These are phyloP conservation scores for Blechomonas ayalai DNA, from an alignment of 208 protist species.

Conservation along the genomic window DNA sequence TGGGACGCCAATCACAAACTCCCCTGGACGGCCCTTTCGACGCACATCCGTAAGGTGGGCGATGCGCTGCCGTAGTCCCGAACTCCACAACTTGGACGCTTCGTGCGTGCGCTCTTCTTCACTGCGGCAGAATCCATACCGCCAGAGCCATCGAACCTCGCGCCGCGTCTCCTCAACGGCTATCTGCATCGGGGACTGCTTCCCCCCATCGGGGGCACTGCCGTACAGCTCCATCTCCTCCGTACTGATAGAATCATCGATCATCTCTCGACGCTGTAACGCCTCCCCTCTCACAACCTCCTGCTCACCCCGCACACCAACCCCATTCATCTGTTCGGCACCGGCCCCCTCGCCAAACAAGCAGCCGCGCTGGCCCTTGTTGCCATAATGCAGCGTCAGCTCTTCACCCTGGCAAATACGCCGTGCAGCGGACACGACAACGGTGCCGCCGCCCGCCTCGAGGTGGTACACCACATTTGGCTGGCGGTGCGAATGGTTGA, in stretches of 20 bases:
- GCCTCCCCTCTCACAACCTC: conserved; percentile 13
- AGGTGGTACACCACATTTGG: conserved; percentile 57
- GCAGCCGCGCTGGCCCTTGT: conserved; percentile 54
- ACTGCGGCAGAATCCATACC: conserved; percentile 68
- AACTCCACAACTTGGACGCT: conserved; percentile 56
- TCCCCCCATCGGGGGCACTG: conserved; percentile 16
- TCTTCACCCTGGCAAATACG: conserved; percentile 54
- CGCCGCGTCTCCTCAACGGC: conserved; percentile 23
- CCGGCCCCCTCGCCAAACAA: conserved; percentile 34
- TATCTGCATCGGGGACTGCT: conserved; percentile 9
- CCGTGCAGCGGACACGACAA: conserved; percentile 40
- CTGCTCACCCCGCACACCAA: neutral
- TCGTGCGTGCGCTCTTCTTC: conserved; percentile 53
- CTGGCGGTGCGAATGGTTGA: conserved; percentile 50
- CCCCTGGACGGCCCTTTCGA: conserved; percentile 56
- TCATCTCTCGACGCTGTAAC: conserved; percentile 12
- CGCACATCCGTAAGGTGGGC: conserved; percentile 79
- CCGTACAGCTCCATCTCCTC: conserved; percentile 14
- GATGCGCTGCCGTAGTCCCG: conserved; percentile 47
- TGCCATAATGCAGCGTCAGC: conserved; percentile 64
- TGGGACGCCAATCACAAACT: conserved; percentile 88
- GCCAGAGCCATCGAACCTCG: conserved; percentile 75
- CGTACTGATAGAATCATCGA: too few species aligned
- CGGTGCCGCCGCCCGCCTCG: conserved; percentile 13
- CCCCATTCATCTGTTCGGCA: too few species aligned